Base-by-base conservation (phyloP, 345 rosid species). In the Euphorbia peplus region DNA sequence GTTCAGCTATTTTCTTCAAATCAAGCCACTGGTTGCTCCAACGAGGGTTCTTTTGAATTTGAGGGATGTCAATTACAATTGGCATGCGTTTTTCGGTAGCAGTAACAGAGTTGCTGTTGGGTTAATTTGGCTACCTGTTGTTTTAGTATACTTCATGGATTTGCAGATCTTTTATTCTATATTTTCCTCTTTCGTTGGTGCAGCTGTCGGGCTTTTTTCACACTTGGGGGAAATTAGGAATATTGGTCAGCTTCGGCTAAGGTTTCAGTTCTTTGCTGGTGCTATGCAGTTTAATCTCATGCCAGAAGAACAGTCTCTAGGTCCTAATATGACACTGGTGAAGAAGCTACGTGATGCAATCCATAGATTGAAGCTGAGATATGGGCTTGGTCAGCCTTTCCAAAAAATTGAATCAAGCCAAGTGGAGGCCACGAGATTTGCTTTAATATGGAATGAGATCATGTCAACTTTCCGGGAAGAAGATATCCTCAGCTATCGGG, bases 161-260 rank as follows among this genome's bases (percentile, higher is more conserved):
- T 68, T 89, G 83, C 92, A 89, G 48, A 91, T 93, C 64, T 93
- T 97, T 97, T 93, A 93, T 79, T 83, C 97, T 1, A 76, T 93
- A 54, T 87, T 83, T 75, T 83, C 93, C 21, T 84, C 97, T 3
- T 26, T 85, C 58, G 88, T 81, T 67, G 98, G 98, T 54, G 90
- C 81, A 24, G 14, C 64, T 8, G 67, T 86, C 61, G 98, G 97
- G 64, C 70, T 90, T 64, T 90, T 89, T 76, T 84, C 88, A 6
- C 93, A 90, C 77, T 83, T 93, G 87, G 98, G 98, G 35, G 98
- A 93, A 85, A 89, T 93, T 58, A 78, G 98, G 71, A 88, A 83
- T 74, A 82, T 90, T 57, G 90, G 74, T 71, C 97, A 93, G 83
- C 82, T 90, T 53, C 83, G 97, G 76, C 95, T 93, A 55, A 75